Percentiles rank a stretch among this genome's conserved stretches.
phyloP scores from a whole-genome alignment of 108 stramenopile genomes.

The Mediolabrus comicus region DNA sequence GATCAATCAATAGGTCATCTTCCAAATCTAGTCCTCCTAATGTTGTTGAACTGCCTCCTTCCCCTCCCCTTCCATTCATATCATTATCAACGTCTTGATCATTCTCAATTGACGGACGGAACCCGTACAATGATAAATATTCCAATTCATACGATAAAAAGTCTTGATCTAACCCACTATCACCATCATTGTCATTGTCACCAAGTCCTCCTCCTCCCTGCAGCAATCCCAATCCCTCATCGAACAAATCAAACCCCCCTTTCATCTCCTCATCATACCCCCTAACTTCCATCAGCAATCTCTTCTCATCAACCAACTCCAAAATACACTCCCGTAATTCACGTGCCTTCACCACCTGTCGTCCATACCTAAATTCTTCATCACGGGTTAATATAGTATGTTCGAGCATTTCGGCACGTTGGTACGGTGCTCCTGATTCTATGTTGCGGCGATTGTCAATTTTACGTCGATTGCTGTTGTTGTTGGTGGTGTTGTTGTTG shows the following conservation, averaged over 20 bases:
- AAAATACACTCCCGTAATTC: slow-evolving; percentile 42
- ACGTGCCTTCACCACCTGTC: slow-evolving; percentile 41
- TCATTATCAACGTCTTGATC: not conserved
- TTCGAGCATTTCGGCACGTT: slow-evolving; percentile 51
- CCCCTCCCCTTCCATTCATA: no score
- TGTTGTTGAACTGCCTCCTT: no score
- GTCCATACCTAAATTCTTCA: slow-evolving; percentile 59
- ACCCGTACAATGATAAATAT: slow-evolving; percentile 40
- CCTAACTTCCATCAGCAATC: not conserved
- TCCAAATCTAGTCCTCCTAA: slow-evolving; percentile 24
- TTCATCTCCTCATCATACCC: slow-evolving; percentile 17
- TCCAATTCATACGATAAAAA: slow-evolving; percentile 41
- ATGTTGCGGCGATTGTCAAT: no score
- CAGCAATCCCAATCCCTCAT: not conserved
- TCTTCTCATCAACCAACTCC: not conserved
- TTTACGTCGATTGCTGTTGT: no score
- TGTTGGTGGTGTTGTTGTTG: no score
- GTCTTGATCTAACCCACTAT: slow-evolving; percentile 25
- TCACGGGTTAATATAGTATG: slow-evolving; percentile 68
- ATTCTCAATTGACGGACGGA: slow-evolving; percentile 8
- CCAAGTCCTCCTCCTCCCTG: no score
- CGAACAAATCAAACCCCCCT: slow-evolving; percentile 6
- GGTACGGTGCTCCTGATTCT: slow-evolving; percentile 23
- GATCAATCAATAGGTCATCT: slow-evolving; percentile 32
- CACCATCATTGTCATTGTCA: slow-evolving; percentile 9